Evolutionary conservation across 192 early-diverging fungal genomes (phyloP).

Genomic region (Gaertneriomyces sp.): DNA sequence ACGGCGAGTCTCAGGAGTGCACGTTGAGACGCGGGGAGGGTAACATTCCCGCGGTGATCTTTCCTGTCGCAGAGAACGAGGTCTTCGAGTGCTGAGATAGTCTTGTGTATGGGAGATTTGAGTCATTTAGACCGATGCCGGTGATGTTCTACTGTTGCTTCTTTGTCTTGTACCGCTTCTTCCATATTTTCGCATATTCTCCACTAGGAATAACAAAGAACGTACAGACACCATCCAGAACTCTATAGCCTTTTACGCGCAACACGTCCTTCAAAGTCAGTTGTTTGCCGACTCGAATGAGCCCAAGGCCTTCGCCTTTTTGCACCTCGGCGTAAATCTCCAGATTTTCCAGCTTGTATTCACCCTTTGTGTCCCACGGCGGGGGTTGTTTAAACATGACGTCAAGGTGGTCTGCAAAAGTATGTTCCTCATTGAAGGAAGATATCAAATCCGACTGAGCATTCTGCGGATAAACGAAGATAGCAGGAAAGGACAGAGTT

Average conservation of each 20-base stretch:
- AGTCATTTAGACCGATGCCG: too few species aligned
- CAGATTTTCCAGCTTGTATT: conserved; percentile 68
- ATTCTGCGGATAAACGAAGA: conserved; percentile 93
- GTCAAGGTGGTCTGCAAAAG: conserved; percentile 79
- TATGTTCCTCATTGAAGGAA: conserved; percentile 75
- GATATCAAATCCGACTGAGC: conserved; percentile 86
- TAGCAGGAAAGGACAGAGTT: conserved; percentile 72
- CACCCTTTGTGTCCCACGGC: conserved; percentile 70
- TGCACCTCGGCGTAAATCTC: conserved; percentile 77
- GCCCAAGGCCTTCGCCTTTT: conserved; percentile 45
- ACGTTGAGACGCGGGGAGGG: too few species aligned
- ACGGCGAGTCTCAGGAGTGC: too few species aligned
- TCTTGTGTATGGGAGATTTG: too few species aligned
- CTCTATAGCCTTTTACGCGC: conserved; percentile 58
- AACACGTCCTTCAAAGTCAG: conserved; percentile 63
- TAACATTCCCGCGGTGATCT: too few species aligned
- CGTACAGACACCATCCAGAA: conserved; percentile 78
- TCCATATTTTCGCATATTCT: conserved; percentile 62
- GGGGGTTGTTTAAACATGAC: conserved; percentile 73
- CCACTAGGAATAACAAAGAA: conserved; percentile 81
- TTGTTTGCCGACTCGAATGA: conserved; percentile 45
- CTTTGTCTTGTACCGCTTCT: conserved; percentile 48
- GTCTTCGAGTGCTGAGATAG: too few species aligned
- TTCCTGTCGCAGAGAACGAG: too few species aligned
- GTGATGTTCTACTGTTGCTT: neutral